Base-by-base conservation (phyloP, 176 grass and related monocot species). In the Alopecurus myosuroides region DNA sequence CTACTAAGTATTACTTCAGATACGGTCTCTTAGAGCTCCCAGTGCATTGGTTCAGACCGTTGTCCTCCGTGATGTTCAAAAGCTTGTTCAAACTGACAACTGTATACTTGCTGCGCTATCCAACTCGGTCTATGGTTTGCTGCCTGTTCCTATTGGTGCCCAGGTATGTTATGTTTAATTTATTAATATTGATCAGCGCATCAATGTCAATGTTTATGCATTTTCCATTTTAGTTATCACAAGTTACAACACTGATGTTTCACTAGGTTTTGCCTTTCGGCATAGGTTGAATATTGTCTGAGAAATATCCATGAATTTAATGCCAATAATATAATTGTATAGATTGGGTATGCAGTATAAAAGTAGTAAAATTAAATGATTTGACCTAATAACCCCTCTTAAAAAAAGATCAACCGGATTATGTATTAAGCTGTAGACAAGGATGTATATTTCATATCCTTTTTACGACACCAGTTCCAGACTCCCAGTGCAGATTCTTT, bases 81-180 rank as follows among this genome's bases (percentile, higher is more conserved):
- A 94, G 33, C 91, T 99, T 85, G 78, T 94, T 89, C 90, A 96
- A 89, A 92, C 87, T 88, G 91, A 94, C 74, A 94, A 89, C 68
- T 97, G 83, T 76, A 84, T 99, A 90, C 90, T 99, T 89, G 91
- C 90, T 40, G 82, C 82, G 11, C 72, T 92, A 65, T 85, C 88
- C 85, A 91, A 92, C 88, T 90, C 84, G 87, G 81, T 99, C 84
- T 85, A 92, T 91, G 86, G 97, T 79, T 77, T 99, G 70, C 74
- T 99, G 84, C 88, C 97, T 72, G 88, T 99, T 65, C 97, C 97
- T 89, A 91, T 99, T 88, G 94, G 94, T 66, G 97, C 94, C 17
- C 94, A 99, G 93, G 94, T 97, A 99, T 80, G 69, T 19, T 56
- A 41, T 83, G 11, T 88, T 84, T 74, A 29, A 20, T 83, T 88